Base-by-base conservation (phyloP, 305 asterid species). In the Solanum hybrid region DNA sequence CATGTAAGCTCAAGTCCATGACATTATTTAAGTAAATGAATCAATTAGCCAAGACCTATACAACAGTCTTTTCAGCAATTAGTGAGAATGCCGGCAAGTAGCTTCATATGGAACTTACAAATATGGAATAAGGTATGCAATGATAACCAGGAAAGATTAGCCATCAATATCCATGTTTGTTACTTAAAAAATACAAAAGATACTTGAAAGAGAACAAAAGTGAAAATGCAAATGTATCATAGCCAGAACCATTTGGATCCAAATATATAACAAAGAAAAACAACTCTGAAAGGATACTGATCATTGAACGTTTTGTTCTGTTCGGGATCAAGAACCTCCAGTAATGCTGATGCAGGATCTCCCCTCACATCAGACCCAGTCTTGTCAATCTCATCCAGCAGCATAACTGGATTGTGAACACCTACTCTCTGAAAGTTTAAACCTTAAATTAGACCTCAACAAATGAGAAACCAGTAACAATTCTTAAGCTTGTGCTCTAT, bases 321-420 rank as follows among this genome's bases (percentile, higher is more conserved):
- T 86, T 98, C 99, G 31, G 99, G 99, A 94, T 98, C 99, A 91
- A 98, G 98, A 93, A 98, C 99, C 95, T 98, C 99, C 89, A 98
- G 96, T 90, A 98, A 92, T 10, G 99, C 99, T 4, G 99, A 96
- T 92, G 99, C 99, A 88, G 99, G 98, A 94, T 98, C 98, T 87
- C 99, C 99, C 86, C 98, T 95, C 89, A 97, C 99, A 93, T 98
- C 98, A 92, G 98, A 98, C 87, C 99, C 99, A 68, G 99, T 97
- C 92, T 97, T 98, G 93, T 98, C 99, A 93, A 98, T 95, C 97
- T 98, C 99, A 93, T 97, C 99, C 91, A 98, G 96, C 92, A 98
- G 94, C 99, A 98, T 94, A 92, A 98, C 99, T 27, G 99, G 99
- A 92, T 97, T 97, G 95, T 95, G 94, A 88, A 98, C 99, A 89